Percentiles rank a stretch among this genome's conserved stretches.
These are phyloP conservation scores for Neckera pumila DNA, from an alignment of 225 moss, liverwort and hornwort species.

Conservation along the genomic window DNA sequence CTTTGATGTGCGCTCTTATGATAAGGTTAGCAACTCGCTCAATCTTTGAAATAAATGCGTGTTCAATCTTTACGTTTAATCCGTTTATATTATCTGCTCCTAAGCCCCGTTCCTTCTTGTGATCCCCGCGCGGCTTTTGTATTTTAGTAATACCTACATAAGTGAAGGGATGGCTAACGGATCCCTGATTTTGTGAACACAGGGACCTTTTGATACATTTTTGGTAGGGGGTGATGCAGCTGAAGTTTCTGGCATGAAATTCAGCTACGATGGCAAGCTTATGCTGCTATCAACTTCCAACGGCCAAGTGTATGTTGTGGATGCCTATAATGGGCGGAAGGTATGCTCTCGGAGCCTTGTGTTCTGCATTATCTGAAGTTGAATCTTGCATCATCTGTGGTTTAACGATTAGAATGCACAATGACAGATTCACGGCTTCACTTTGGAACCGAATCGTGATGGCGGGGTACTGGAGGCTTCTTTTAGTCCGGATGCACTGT, in stretches of 20 bases:
- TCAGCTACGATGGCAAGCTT: slow-evolving; percentile 93
- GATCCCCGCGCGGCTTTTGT: background rate
- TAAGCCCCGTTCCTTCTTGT: background rate
- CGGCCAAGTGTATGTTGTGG: slow-evolving; percentile 73
- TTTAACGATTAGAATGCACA: background rate
- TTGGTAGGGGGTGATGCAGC: slow-evolving; percentile 81
- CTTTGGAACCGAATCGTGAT: slow-evolving; percentile 70
- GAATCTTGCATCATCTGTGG: background rate
- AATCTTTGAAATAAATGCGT: background rate
- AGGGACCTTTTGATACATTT: slow-evolving; percentile 98
- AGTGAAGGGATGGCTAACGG: background rate
- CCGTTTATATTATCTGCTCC: background rate
- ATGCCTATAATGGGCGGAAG: slow-evolving; percentile 92
- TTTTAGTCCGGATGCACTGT: slow-evolving; percentile 97
- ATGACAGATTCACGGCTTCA: slow-evolving; percentile 74
- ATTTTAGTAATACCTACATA: background rate
- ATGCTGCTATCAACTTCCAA: slow-evolving; percentile 86
- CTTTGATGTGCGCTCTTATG: slow-evolving; percentile 92
- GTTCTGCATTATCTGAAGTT: background rate
- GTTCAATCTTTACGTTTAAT: background rate
- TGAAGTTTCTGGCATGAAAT: slow-evolving; percentile 91
- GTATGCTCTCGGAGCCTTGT: slow-evolving; percentile 22
- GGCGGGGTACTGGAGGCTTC: slow-evolving; percentile 89
- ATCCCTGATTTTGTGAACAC: slow-evolving; percentile 1
- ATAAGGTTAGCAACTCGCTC: slow-evolving; percentile 47